Evolutionary conservation across 148 eudicot species (phyloP).

Genomic region (Suaeda aralocaspica): DNA sequence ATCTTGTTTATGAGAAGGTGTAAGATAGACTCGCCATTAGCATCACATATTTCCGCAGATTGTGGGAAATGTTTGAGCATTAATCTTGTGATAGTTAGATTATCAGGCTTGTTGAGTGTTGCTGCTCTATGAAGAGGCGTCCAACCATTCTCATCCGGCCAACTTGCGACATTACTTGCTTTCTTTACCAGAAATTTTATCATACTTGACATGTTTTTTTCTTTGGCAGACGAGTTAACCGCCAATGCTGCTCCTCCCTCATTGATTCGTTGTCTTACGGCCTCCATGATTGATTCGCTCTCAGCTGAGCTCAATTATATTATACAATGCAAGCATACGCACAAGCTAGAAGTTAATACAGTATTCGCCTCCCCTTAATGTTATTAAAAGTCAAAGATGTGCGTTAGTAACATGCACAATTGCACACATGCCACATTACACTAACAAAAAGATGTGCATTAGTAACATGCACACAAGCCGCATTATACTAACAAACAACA

Average conservation of each 20-base stretch:
- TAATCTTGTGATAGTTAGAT: neutral
- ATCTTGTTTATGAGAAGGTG: constrained; percentile 1
- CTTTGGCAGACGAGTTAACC: neutral
- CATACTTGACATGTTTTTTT: neutral
- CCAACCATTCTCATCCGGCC: neutral
- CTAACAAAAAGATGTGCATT: too few relatives aligned
- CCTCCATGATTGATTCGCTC: neutral
- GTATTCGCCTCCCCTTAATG: too few relatives aligned
- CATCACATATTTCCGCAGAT: neutral
- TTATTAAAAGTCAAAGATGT: too few relatives aligned
- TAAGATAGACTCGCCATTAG: neutral
- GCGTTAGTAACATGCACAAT: too few relatives aligned
- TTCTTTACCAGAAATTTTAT: neutral
- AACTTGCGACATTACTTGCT: neutral
- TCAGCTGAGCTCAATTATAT: neutral
- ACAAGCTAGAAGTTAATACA: too few relatives aligned
- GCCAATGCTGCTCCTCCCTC: neutral
- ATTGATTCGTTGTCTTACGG: neutral
- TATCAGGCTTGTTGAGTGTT: neutral
- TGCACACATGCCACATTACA: too few relatives aligned
- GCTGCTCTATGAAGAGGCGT: constrained; percentile 11
- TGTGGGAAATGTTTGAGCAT: neutral
- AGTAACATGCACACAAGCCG: too few relatives aligned
- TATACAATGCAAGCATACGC: too few relatives aligned
- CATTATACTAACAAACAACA: too few relatives aligned